Evolutionary conservation across 176 grass and related monocot genomes (phyloP).

Genomic region (Microstegium vimineum): DNA sequence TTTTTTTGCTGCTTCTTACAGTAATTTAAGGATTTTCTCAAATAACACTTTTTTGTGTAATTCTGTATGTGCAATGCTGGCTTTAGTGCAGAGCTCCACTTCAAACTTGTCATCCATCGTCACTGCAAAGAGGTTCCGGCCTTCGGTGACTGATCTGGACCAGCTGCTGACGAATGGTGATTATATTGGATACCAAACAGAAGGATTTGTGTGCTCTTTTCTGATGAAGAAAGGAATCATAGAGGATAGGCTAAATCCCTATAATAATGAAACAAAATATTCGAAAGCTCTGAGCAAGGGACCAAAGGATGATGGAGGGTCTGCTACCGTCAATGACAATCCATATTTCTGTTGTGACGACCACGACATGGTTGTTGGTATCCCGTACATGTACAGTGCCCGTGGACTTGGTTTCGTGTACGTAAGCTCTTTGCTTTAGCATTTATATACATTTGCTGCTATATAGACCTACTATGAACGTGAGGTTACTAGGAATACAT

Average conservation of each 20-base stretch:
- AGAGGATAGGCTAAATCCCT: constrained; percentile 20
- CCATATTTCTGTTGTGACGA: no score
- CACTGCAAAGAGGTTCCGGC: constrained; percentile 44
- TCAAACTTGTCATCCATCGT: constrained; percentile 66
- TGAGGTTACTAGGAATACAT: no score
- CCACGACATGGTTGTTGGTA: no score
- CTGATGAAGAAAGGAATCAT: constrained; percentile 17
- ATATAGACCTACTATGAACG: no score
- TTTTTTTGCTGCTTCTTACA: background rate
- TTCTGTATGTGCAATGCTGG: constrained; percentile 15
- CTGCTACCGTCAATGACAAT: constrained; percentile 60
- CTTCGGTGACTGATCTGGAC: constrained; percentile 37
- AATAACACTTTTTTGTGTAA: background rate
- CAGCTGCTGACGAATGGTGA: constrained; percentile 30
- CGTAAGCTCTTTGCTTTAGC: no score
- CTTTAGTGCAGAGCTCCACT: constrained; percentile 58
- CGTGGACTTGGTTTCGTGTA: no score
- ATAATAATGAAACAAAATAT: constrained; percentile 26
- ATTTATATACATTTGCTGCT: no score
- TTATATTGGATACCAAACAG: constrained; percentile 43
- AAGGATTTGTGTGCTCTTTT: constrained; percentile 22
- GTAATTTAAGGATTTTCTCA: background rate
- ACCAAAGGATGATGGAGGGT: constrained; percentile 48
- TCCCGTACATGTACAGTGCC: no score
- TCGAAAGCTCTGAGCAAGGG: constrained; percentile 47